A percentile compares a stretch with the other conserved stretches of the same genome.
Conservation (phyloP, 306 rosid genomes). For the Urtica urens region DNA sequence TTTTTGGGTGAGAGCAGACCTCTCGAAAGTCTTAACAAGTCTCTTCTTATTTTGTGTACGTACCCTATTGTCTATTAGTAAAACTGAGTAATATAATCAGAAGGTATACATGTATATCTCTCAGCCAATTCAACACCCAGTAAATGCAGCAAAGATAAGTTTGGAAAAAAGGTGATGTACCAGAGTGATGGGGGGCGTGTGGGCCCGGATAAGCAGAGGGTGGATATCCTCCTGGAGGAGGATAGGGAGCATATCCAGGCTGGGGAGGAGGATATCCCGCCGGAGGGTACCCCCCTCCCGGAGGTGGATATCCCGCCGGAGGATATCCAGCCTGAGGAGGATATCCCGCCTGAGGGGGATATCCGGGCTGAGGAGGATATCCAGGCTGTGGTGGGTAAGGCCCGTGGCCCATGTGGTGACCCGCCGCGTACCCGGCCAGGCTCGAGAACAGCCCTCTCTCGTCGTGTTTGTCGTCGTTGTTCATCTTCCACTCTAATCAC, state of each 20-base stretch:
- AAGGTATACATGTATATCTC: no score
- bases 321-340: conserved; percentile 27
- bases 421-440: conserved; percentile 37
- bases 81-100: no score
- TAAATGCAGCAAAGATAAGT: no score
- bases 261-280: neutral
- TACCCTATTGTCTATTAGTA: no score
- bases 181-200: neutral
- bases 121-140: no score
- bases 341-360: conserved; percentile 24
- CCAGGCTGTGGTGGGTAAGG: neutral
- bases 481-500: no score
- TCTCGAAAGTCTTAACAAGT: no score
- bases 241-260: neutral
- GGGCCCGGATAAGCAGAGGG: neutral
- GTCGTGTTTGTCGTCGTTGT: conserved; percentile 13
- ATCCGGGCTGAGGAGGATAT: conserved; percentile 13
- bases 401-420: no score
- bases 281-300: conserved; percentile 33
- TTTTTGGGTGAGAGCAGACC: no score
- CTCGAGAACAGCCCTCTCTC: conserved; percentile 60
- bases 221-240: neutral
- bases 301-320: conserved; percentile 17
- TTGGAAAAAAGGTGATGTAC: no score
- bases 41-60: no score